Evolutionary conservation across 805 yeast species (phyloP).

Genomic region (Monosporozyma unispora): DNA sequence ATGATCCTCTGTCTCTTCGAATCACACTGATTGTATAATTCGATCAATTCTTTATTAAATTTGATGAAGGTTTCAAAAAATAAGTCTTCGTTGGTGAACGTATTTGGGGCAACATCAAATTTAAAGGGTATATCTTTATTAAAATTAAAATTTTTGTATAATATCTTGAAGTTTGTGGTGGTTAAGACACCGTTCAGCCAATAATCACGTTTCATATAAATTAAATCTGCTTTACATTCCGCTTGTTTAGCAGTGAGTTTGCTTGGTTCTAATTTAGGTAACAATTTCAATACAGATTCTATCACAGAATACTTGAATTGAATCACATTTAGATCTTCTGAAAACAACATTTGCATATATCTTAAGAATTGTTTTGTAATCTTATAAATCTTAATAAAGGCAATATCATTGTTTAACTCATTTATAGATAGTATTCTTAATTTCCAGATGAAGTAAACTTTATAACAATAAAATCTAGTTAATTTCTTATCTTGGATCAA

Average conservation of each 20-base stretch:
- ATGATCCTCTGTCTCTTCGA: constrained; percentile 49
- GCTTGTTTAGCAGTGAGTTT: constrained; percentile 4
- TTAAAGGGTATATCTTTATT: constrained; percentile 3
- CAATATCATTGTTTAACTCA: constrained; percentile 5
- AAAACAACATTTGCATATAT: constrained; percentile 9
- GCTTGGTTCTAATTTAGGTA: constrained; percentile 3
- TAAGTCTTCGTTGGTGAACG: constrained; percentile 13
- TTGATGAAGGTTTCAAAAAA: constrained; percentile 36
- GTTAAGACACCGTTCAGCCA: constrained; percentile 24
- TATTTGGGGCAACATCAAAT: constrained; percentile 9
- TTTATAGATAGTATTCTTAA: constrained; percentile 13
- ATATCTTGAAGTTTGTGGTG: constrained; percentile 10
- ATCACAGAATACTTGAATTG: constrained; percentile 19
- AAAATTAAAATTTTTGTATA: constrained; percentile 8
- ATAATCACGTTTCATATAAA: constrained; percentile 33
- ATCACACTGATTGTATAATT: constrained; percentile 12
- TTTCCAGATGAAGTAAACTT: constrained; percentile 19
- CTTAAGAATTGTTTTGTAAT: constrained; percentile 12
- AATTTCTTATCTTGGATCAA: constrained; percentile 12
- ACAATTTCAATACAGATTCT: constrained; percentile 9
- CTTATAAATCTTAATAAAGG: constrained; percentile 9
- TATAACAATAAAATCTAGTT: constrained; percentile 14
- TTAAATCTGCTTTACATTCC: constrained; percentile 35
- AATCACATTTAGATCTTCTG: constrained; percentile 8
- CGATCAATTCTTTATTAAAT: constrained; percentile 39